phyloP scores from a whole-genome alignment of 352 stramenopile species.

The Phytophthora nicotianae region DNA sequence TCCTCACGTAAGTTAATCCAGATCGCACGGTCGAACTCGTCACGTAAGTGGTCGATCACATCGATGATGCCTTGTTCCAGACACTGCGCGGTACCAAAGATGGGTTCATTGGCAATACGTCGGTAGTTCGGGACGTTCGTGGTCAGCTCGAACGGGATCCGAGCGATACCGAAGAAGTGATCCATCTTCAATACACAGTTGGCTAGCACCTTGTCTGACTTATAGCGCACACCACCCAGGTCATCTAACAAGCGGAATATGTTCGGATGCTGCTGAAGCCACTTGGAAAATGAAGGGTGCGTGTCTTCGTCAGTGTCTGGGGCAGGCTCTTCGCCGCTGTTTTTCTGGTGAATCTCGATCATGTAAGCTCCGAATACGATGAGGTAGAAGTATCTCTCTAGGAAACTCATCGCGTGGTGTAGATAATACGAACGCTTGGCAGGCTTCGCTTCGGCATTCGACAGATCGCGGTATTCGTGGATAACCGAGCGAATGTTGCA shows the following conservation, averaged over 20 bases:
- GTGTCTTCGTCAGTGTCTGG: conserved; percentile 27
- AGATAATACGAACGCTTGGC: conserved; percentile 82
- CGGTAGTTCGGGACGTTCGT: conserved; percentile 87
- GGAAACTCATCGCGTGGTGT: conserved; percentile 84
- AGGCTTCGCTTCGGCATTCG: conserved; percentile 75
- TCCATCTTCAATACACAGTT: conserved; percentile 90
- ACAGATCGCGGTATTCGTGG: conserved; percentile 78
- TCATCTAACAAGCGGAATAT: conserved; percentile 81
- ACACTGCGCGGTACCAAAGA: conserved; percentile 87
- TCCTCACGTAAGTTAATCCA: conserved; percentile 93
- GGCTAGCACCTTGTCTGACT: conserved; percentile 81
- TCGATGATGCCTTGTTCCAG: conserved; percentile 77
- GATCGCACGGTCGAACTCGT: conserved; percentile 71
- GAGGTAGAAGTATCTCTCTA: conserved; percentile 90
- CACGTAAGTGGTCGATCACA: conserved; percentile 60
- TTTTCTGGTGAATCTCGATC: conserved; percentile 38
- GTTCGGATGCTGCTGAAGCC: conserved; percentile 73
- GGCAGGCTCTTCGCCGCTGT: conserved; percentile 9
- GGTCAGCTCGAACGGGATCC: conserved; percentile 69
- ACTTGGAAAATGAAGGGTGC: conserved; percentile 77
- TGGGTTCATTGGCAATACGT: conserved; percentile 74
- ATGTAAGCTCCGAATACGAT: conserved; percentile 89
- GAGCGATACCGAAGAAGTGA: conserved; percentile 85
- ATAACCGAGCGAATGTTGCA: conserved; percentile 87
- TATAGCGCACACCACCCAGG: conserved; percentile 79